A percentile compares a stretch with the other conserved stretches of the same genome.
Evolutionary conservation across 306 rosid species (phyloP).

Genomic region (Delonix regia): DNA sequence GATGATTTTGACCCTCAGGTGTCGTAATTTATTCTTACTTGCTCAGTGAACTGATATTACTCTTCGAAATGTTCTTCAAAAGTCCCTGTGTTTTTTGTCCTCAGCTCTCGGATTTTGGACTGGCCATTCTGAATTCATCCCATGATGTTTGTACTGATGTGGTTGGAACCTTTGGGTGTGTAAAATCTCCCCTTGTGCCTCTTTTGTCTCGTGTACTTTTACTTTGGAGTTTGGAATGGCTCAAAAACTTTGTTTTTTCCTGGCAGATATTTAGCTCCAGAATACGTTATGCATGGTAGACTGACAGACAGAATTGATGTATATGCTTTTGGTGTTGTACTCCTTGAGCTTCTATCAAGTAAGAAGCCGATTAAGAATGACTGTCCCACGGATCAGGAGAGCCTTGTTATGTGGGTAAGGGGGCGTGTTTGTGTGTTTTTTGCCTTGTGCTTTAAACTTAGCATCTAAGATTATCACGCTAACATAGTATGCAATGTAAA

Average conservation of each 20-base stretch:
- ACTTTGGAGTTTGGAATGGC: background rate
- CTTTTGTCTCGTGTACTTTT: background rate
- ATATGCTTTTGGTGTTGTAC: constrained; percentile 91
- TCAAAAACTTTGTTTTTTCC: constrained; percentile 14
- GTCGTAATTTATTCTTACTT: constrained; percentile 8
- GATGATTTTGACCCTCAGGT: constrained; percentile 86
- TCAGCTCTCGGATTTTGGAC: constrained; percentile 97
- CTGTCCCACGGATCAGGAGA: too few relatives aligned
- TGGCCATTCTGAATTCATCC: constrained; percentile 76
- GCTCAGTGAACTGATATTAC: constrained; percentile 19
- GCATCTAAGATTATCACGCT: constrained; percentile 10
- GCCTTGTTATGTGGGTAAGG: constrained; percentile 93
- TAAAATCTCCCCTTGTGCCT: constrained; percentile 35
- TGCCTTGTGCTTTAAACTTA: background rate
- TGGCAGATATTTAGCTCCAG: constrained; percentile 92
- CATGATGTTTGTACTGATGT: constrained; percentile 69
- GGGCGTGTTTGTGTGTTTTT: background rate
- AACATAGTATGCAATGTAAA: too few relatives aligned
- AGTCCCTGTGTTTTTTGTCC: constrained; percentile 18
- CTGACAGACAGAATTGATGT: constrained; percentile 89
- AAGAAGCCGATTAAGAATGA: constrained; percentile 72
- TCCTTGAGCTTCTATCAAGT: constrained; percentile 91
- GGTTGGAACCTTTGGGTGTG: constrained; percentile 95
- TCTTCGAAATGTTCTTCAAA: background rate
- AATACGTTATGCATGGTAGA: constrained; percentile 89